Conservation (phyloP, 2,329 filamentous ascomycete species). For the Cucurbitaria berberidis region DNA sequence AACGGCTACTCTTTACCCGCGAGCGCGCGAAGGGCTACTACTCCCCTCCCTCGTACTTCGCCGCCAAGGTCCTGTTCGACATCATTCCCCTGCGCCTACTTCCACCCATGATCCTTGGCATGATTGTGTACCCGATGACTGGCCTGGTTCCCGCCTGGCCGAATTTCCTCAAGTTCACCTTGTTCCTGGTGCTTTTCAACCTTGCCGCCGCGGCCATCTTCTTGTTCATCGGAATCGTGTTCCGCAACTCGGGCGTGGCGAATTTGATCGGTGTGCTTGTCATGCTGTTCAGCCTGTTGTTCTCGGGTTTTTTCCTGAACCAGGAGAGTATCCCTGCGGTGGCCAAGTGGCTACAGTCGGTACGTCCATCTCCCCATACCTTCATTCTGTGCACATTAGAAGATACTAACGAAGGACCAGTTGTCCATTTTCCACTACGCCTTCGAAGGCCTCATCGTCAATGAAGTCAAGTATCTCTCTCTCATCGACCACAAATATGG, state of each 20-base stretch:
- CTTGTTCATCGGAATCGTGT: conserved; percentile 94
- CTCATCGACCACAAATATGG: conserved; percentile 95
- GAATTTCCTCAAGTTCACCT: conserved; percentile 89
- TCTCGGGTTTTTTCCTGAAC: conserved; percentile 92
- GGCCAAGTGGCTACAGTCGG: conserved; percentile 86
- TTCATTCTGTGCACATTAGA: background rate
- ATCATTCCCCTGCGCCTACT: conserved; percentile 93
- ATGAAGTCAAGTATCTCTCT: conserved; percentile 89
- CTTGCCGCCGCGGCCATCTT: conserved; percentile 91
- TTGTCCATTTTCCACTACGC: conserved; percentile 98
- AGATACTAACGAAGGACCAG: conserved; percentile 45
- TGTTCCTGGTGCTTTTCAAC: conserved; percentile 95
- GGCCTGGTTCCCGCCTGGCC: conserved; percentile 80
- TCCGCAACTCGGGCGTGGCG: conserved; percentile 88
- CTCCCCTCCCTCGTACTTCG: conserved; percentile 89
- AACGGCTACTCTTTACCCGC: conserved; percentile 87
- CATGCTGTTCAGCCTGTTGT: conserved; percentile 96
- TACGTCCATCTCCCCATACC: conserved; percentile 50
- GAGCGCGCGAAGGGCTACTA: conserved; percentile 98
- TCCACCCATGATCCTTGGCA: conserved; percentile 91
- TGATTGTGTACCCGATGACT: conserved; percentile 98
- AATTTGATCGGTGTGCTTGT: conserved; percentile 93
- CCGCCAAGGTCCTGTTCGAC: conserved; percentile 97
- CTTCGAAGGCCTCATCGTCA: conserved; percentile 95
- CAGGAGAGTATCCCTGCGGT: conserved; percentile 88